phyloP scores from a whole-genome alignment of 2,329 filamentous ascomycete genomes.

The Ceratocystis huliohia region DNA sequence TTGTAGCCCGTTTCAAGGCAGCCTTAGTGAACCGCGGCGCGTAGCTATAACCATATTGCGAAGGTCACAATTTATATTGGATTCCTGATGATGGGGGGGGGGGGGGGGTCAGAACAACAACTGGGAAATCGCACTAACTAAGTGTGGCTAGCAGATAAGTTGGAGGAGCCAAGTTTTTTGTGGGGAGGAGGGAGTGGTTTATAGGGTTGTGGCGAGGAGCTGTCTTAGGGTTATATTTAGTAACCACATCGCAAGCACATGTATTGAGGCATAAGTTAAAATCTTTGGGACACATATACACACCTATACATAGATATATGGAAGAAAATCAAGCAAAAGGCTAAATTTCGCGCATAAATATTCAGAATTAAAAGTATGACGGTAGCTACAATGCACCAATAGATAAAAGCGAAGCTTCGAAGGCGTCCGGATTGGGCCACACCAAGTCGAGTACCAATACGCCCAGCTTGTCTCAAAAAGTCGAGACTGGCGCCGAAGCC shows the following conservation, averaged over 20 bases:
- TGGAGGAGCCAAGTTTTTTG: not conserved
- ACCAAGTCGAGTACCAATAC: not conserved
- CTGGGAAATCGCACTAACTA: too few species aligned
- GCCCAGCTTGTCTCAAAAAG: not conserved
- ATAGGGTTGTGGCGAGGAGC: not conserved
- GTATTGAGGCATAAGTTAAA: too few species aligned
- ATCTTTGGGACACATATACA: not conserved
- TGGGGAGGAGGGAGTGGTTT: not conserved
- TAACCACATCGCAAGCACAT: not conserved
- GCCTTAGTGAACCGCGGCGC: not conserved
- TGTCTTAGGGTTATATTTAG: not conserved
- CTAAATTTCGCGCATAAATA: not conserved
- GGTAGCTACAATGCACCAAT: constrained; percentile 6
- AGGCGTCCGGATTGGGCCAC: not conserved
- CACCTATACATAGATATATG: not conserved
- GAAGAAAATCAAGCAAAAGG: not conserved
- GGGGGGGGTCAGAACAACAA: too few species aligned
- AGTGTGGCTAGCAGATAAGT: too few species aligned
- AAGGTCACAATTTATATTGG: too few species aligned
- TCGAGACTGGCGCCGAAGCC: not conserved
- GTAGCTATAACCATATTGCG: not conserved
- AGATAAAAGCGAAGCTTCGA: not conserved
- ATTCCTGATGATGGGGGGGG: too few species aligned
- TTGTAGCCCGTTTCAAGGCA: not conserved
- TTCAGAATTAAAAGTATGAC: constrained; percentile 4